A percentile compares a stretch with the other conserved stretches of the same genome.
Evolutionary conservation across 2,329 filamentous ascomycete genomes (phyloP).

Genomic region (Aspergillus sp.): DNA sequence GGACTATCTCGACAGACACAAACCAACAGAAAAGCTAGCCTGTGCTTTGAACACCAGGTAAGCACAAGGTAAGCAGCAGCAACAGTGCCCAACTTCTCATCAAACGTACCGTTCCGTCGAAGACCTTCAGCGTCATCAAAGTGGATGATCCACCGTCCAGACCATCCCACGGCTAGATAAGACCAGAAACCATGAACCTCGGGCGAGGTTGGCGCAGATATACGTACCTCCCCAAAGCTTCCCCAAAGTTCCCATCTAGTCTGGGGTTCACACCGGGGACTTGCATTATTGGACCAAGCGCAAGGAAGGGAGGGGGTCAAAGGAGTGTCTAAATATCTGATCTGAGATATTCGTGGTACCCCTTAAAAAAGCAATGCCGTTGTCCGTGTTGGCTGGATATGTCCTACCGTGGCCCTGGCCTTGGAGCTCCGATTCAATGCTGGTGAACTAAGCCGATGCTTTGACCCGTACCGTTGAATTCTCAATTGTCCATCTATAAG

Average conservation of each 20-base stretch:
- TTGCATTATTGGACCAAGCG: not conserved
- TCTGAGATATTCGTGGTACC: not conserved
- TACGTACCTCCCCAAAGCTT: not conserved
- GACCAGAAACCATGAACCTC: not conserved
- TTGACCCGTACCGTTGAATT: slow-evolving; percentile 1
- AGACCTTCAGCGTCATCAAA: not conserved
- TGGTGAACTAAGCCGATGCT: not conserved
- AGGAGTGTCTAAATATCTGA: not conserved
- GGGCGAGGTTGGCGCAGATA: not conserved
- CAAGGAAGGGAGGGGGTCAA: not conserved
- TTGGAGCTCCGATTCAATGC: not conserved
- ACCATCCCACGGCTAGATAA: not conserved
- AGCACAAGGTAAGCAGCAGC: not conserved
- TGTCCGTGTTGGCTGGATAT: not conserved
- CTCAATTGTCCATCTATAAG: slow-evolving; percentile 1
- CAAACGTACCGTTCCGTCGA: not conserved
- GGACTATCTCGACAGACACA: not conserved
- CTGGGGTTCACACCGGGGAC: not conserved
- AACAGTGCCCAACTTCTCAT: not conserved
- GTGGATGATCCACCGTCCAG: not conserved
- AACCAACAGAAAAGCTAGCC: not conserved
- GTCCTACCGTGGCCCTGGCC: not conserved
- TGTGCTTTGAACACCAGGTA: not conserved
- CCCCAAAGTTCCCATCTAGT: not conserved
- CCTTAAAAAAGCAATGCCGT: not conserved